Conservation (phyloP, 2,329 filamentous ascomycete species). For the Didymella lethalis region DNA sequence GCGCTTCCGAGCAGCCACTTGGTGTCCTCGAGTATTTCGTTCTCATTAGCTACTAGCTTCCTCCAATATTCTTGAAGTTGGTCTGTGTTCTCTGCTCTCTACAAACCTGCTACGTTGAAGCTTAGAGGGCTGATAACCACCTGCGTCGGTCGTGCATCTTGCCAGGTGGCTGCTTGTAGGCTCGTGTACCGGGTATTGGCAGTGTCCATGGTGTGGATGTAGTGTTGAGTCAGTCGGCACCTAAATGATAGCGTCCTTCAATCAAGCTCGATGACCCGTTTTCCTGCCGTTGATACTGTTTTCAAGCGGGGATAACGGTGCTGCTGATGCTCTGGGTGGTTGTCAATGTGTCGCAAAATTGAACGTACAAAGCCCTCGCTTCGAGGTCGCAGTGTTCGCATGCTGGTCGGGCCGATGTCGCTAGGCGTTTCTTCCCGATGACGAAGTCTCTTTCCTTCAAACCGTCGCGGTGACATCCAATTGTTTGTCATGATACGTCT, state of each 20-base stretch:
- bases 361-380: not conserved
- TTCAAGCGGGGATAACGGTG: not conserved
- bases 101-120: too few species aligned
- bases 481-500: not conserved
- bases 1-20: too few species aligned
- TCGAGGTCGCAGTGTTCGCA: not conserved
- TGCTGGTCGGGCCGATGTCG: constrained; percentile 15
- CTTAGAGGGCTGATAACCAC: too few species aligned
- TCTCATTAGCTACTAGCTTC: too few species aligned
- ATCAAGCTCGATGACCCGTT: not conserved
- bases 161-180: too few species aligned
- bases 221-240: not conserved
- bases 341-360: not conserved
- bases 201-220: not conserved
- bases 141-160: too few species aligned
- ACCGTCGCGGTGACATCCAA: constrained; percentile 1
- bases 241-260: not conserved
- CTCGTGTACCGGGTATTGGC: too few species aligned
- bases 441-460: not conserved
- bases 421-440: not conserved
- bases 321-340: not conserved
- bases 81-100: too few species aligned
- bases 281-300: not conserved
- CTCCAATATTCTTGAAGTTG: too few species aligned
- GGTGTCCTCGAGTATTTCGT: too few species aligned